Conservation (phyloP, 2,329 filamentous ascomycete species). For the Conoideocrella luteorostrata region DNA sequence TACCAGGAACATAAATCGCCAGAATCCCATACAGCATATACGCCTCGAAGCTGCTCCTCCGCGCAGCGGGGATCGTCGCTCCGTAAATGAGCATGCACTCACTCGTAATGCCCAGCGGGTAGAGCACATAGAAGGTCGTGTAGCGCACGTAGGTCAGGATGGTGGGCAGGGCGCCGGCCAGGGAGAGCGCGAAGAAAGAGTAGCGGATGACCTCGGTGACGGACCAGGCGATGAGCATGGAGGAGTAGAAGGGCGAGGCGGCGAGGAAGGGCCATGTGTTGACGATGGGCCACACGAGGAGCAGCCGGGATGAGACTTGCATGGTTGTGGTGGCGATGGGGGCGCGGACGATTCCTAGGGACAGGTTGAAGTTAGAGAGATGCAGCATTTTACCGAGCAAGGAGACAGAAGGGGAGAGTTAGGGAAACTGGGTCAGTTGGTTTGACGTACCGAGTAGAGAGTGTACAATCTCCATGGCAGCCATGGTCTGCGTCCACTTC, state of each 20-base stretch:
- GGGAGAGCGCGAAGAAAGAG: constrained; percentile 76
- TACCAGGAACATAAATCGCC: constrained; percentile 73
- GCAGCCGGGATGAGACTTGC: constrained; percentile 81
- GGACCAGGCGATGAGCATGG: constrained; percentile 82
- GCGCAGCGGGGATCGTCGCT: constrained; percentile 53
- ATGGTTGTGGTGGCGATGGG: constrained; percentile 79
- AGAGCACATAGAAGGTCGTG: constrained; percentile 88
- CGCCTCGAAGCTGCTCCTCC: constrained; percentile 40
- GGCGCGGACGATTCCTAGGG: constrained; percentile 71
- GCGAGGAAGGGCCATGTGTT: constrained; percentile 64
- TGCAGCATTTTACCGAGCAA: too few species aligned
- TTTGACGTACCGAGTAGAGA: constrained; percentile 63
- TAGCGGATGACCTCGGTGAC: constrained; percentile 91
- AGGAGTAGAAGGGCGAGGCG: constrained; percentile 56
- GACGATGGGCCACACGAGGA: constrained; percentile 84
- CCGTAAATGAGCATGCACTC: constrained; percentile 77
- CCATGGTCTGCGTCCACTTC: constrained; percentile 77
- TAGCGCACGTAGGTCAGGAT: constrained; percentile 77
- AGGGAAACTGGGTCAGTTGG: too few species aligned
- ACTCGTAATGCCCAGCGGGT: constrained; percentile 84
- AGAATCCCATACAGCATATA: constrained; percentile 60
- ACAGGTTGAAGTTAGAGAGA: not conserved
- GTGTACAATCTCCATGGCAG: constrained; percentile 77
- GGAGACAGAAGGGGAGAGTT: too few species aligned
- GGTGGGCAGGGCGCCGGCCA: constrained; percentile 55